Base-by-base conservation (phyloP, 495 filamentous ascomycete species). In the Penicillium parvum region DNA sequence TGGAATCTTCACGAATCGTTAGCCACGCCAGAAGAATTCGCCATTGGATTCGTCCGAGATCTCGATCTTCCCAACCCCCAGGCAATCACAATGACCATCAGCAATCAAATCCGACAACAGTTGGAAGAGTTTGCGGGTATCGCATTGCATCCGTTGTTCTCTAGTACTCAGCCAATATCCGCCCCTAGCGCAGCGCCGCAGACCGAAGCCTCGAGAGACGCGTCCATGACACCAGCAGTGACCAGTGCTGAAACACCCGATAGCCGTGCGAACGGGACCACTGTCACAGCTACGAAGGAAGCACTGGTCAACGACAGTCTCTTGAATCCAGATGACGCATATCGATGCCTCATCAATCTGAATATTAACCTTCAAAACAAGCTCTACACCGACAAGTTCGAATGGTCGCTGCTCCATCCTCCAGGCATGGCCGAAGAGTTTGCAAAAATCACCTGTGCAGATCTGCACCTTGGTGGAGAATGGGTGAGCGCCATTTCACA, bases 1-100 rank as follows among this genome's bases (percentile, higher is more conserved):
- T 99, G 92, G 92, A 99, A 99, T 58, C 74, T 99, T 7, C 90
- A 97, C 64, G 92, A 99, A 68, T 86, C 86, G 2, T 69, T 96
- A 21, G 85, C 90, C 8, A 99, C 92, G 0, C 95, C 92, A 3
- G 92, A 99, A 58, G 84, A 91, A 50, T 99, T 97, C 64, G 94
- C 92, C 4, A 75, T 82, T 42, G 77, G 73, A n/a, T 84, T 96
- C 46, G 89, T 95, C 21, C 87, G 94, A 49, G 92, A 99, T 60
- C 77, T 97, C 35, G 94, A 99, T 57, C 81, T 99, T 29, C 91
- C 94, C 6, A 81, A 85, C 34, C 73, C 79, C 0, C 71, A 73
- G 12, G 68, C 74, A 14, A 73, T 86, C 44, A 83, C 84, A 7
- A 67, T 77, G 43, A 79, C 88, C 45, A 95, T 99, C 60, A 89